Evolutionary conservation across 306 rosid genomes (phyloP).

Genomic region (Fragaria vesca): DNA sequence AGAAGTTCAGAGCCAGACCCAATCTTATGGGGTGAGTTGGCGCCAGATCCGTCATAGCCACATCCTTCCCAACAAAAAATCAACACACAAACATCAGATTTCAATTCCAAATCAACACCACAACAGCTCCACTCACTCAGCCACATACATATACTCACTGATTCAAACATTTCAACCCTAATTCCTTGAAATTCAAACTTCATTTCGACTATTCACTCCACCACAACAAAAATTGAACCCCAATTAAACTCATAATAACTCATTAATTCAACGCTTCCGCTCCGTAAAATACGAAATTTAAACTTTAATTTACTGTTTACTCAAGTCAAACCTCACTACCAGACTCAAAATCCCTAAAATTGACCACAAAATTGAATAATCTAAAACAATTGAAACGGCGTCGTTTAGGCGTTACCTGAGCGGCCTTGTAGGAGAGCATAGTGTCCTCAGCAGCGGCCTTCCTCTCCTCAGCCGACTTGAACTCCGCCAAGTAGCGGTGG

Average conservation of each 20-base stretch:
- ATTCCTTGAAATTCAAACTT: neutral
- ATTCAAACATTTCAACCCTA: neutral
- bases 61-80: constrained; percentile 37
- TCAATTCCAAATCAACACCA: neutral
- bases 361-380: neutral
- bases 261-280: neutral
- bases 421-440: constrained; percentile 74
- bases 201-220: neutral
- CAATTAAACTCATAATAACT: neutral
- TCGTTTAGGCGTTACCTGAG: constrained; percentile 42
- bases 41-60: constrained; percentile 61
- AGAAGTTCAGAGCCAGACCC: constrained; percentile 77
- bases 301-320: neutral
- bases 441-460: constrained; percentile 72
- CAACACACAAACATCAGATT: neutral
- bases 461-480: constrained; percentile 55
- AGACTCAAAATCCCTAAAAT: neutral
- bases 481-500: constrained; percentile 72
- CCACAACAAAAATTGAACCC: neutral
- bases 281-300: neutral
- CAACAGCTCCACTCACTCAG: neutral
- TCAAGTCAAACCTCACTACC: neutral
- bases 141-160: neutral
- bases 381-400: neutral
- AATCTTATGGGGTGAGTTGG: constrained; percentile 79